Base-by-base conservation (phyloP, 2,329 filamentous ascomycete genomes). In the Pseudogymnoascus verrucosus region DNA sequence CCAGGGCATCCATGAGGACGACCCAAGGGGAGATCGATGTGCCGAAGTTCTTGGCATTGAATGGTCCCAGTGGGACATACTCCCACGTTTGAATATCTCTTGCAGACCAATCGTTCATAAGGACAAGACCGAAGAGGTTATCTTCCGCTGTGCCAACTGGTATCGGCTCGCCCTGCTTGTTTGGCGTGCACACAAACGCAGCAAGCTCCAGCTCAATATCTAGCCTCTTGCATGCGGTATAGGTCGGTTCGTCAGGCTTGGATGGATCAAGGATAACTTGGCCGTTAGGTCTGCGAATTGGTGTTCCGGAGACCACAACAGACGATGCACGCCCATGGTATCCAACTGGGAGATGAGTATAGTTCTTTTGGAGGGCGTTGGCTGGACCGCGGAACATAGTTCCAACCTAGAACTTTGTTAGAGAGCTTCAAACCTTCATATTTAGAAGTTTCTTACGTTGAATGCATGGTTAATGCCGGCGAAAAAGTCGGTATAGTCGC, bases 81-180 rank as follows among this genome's bases (percentile, higher is more conserved):
- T 96, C 91, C 89, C 89, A 95, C 0, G 83, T 83, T 73, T 96
- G 91, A 60, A 95, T 87, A 69, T 95, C 90, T 67, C 90, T 80
- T 4, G 90, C 90, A 63, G 87, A 91, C 91, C 91, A 96, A 75
- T 96, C 91, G 69, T 96, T 96, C 80, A 96, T 83, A 64, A 96
- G 76, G 0, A 95, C 90, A 26, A 91, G 80, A 12, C 91, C 91
- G 71, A 95, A 95, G 28, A 96, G 80, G 69, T 86, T 81, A 16
- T 90, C 82, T 62, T 87, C 85, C 0, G 90, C 90, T 12, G 87
- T 77, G 2, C 78, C 76, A 21, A 93, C 82, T 0, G 79, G 75
- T 19, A 95, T 80, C 0, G 85, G 82, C 62, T 82, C 77, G 5
- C 90, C 89, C 70, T 91, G 78, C 1, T 80, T 74, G 70, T 89